A percentile compares a stretch with the other conserved stretches of the same genome.
Conservation (phyloP, 2,329 filamentous ascomycete species). For the Microdochium bolleyi region DNA sequence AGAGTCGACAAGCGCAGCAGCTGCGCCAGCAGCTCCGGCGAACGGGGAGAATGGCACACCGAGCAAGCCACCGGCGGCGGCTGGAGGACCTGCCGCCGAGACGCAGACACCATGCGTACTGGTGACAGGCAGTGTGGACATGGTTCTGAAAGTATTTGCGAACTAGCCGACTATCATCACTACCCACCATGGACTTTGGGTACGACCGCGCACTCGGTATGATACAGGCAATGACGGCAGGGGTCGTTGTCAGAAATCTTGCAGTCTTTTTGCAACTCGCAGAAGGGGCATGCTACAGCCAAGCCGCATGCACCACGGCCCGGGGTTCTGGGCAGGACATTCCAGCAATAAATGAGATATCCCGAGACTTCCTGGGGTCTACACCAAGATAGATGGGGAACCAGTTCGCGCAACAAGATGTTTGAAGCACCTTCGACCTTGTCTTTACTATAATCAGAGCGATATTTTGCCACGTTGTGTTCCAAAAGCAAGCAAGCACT, state of each 20-base stretch:
- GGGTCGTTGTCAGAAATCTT: not conserved
- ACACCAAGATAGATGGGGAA: not conserved
- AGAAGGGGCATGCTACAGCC: too few species aligned
- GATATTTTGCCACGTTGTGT: too few species aligned
- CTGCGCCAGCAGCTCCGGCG: conserved; percentile 50
- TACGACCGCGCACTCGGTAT: not conserved
- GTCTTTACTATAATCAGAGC: too few species aligned
- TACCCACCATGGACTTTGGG: not conserved
- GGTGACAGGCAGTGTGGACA: conserved; percentile 79
- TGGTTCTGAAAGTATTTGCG: conserved; percentile 73
- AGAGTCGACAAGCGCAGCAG: not conserved
- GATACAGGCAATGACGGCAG: not conserved
- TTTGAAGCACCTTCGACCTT: too few species aligned
- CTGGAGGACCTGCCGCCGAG: conserved; percentile 32
- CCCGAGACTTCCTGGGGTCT: conserved; percentile 1
- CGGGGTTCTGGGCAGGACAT: not conserved
- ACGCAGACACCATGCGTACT: conserved; percentile 75
- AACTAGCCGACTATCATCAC: conserved; percentile 22
- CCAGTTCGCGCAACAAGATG: not conserved
- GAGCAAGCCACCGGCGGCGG: conserved; percentile 40
- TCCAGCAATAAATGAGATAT: not conserved
- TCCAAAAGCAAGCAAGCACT: too few species aligned
- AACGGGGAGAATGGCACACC: conserved; percentile 32
- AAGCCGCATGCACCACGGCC: too few species aligned
- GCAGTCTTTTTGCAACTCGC: not conserved